Percentiles rank a stretch among this genome's conserved stretches.
Conservation (phyloP, 306 rosid genomes). For the Malus orientalis region DNA sequence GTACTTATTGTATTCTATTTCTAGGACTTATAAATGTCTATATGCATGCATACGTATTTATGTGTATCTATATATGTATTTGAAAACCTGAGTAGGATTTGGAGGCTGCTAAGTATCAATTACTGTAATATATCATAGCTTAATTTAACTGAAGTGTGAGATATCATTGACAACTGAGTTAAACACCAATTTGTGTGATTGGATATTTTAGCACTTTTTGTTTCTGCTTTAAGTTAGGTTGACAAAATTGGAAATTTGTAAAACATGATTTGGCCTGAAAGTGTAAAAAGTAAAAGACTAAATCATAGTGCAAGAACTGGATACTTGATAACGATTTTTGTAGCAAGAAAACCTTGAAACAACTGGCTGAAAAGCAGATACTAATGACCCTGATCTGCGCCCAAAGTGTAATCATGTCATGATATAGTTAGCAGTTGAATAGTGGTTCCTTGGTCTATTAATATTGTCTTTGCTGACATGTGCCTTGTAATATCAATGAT, state of each 20-base stretch:
- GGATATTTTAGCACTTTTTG: background rate
- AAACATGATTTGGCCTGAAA: background rate
- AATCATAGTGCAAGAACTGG: background rate
- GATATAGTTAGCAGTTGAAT: background rate
- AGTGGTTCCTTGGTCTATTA: background rate
- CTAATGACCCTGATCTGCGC: background rate
- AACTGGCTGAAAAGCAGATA: background rate
- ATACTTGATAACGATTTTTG: background rate
- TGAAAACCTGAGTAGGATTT: background rate
- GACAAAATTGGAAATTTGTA: background rate
- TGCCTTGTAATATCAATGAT: background rate
- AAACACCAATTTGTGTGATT: background rate
- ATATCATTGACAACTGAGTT: background rate
- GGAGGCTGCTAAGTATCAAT: background rate
- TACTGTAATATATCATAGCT: background rate
- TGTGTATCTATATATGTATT: background rate
- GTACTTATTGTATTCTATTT: slow-evolving; percentile 27
- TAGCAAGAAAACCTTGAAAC: background rate
- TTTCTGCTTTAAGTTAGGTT: background rate
- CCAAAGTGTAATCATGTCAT: background rate
- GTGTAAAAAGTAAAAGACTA: background rate
- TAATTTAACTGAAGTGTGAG: background rate
- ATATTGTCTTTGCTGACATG: background rate
- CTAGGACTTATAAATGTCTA: background rate
- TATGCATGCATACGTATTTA: background rate